Evolutionary conservation across 441 rosid species (phyloP), one percentile per base, ranked within the genome.

Genomic region (Populus trichocarpa): DNA sequence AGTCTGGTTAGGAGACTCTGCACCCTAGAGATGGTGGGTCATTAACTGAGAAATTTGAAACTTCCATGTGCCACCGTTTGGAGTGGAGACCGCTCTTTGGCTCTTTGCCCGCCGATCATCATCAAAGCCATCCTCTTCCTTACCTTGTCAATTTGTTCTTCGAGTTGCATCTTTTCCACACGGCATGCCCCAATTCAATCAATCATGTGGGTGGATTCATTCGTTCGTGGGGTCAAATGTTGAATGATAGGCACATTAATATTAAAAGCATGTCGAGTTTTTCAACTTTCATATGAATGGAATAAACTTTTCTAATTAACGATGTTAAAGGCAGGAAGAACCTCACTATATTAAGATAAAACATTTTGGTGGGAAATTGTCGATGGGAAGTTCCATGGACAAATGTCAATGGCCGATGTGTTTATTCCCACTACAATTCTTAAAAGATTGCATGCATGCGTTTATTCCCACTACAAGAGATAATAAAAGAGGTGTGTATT

Each of bases 41-140:
- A 79, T 79, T 79, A 42, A 50, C 33, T 64, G 65, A 72, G 70
- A 79, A 74, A 3, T 79, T 78, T 80, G 57, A 78, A 75, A 35
- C 64, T 77, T 67, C 40, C 77, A 82, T 83, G 82, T 80, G 85
- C n/a, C 79, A 72, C 74, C 78, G 81, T 80, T 76, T 67, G 50
- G 10, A 67, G 36, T 70, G 59, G 30, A 74, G 36, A 61, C 28
- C 72, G 35, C 32, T 6, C 26, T 67, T 65, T 53, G 61, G 76
- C 64, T 28, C n/a, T 63, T 70, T 33, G 50, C 25, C n/a, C 28
- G 8, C 26, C 76, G 12, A 72, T 72, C 71, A 77, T 65, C 64
- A 70, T 61, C 69, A 68, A 30, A 30, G 32, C 68, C 68, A 22
- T n/a, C 8, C 20, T 76, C 57, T 2, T 57, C 5, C 40, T 35